These are phyloP conservation scores for Xylaria curta DNA, from an alignment of 495 filamentous ascomycete genomes.

Conservation along the genomic window DNA sequence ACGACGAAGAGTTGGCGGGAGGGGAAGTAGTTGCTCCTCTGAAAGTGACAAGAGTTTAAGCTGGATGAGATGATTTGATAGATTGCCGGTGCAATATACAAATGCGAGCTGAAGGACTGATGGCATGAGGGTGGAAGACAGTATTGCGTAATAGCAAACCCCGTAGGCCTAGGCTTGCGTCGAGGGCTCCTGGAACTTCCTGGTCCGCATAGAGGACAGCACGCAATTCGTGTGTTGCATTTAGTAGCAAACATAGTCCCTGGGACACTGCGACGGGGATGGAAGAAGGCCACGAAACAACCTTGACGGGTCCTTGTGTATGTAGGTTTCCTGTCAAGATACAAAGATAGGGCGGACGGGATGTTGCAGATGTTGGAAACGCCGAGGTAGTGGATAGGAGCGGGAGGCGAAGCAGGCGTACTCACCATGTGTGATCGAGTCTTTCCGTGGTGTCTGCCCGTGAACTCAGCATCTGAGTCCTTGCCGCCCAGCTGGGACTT, in stretches of 20 bases:
- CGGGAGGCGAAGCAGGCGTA: conserved; percentile 36
- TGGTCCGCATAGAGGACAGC: not conserved
- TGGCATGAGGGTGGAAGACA: not conserved
- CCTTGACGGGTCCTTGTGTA: conserved; percentile 11
- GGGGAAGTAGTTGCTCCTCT: not conserved
- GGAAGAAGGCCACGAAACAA: conserved; percentile 20
- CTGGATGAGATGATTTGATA: not conserved
- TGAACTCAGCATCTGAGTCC: conserved; percentile 56
- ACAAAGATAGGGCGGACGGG: conserved; percentile 20
- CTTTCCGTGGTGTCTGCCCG: conserved; percentile 89
- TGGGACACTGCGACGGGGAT: not conserved
- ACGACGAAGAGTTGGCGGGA: not conserved
- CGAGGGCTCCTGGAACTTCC: conserved; percentile 11
- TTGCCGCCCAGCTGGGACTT: conserved; percentile 61
- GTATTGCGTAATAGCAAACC: not conserved
- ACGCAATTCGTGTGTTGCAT: conserved; percentile 4
- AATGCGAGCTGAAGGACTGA: not conserved
- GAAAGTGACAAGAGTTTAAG: not conserved
- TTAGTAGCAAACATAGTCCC: not conserved
- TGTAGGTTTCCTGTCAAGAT: conserved; percentile 16
- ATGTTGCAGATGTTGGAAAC: conserved; percentile 14
- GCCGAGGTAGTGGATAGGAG: conserved; percentile 3
- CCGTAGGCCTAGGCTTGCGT: not conserved
- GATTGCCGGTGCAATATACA: not conserved
- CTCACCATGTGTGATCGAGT: conserved; percentile 95